phyloP scores from a whole-genome alignment of 495 filamentous ascomycete genomes.

The Hypoxylon fuscum region DNA sequence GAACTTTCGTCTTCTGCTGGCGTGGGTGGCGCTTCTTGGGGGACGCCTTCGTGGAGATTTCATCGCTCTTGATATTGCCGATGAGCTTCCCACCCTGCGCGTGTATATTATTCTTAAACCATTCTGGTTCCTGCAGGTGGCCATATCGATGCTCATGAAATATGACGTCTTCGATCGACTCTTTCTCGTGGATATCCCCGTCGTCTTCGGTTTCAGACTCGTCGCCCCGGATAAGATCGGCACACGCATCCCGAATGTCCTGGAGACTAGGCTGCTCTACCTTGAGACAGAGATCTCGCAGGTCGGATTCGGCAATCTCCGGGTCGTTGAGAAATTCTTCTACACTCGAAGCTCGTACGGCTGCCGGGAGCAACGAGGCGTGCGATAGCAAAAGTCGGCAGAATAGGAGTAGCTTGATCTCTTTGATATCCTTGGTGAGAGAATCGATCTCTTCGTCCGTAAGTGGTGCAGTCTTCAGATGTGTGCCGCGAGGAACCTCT shows the following conservation, averaged over 20 bases:
- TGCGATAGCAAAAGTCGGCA: constrained; percentile 60
- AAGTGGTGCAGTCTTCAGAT: constrained; percentile 49
- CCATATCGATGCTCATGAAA: constrained; percentile 36
- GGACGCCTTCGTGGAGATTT: constrained; percentile 14
- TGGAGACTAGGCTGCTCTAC: constrained; percentile 57
- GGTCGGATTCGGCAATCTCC: constrained; percentile 52
- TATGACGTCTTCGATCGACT: constrained; percentile 35
- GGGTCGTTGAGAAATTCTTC: constrained; percentile 58
- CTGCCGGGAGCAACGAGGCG: constrained; percentile 57
- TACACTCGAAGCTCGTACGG: constrained; percentile 53
- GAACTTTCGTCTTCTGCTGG: constrained; percentile 54
- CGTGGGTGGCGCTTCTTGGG: constrained; percentile 4
- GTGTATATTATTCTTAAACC: constrained; percentile 26
- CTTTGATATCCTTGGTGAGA: constrained; percentile 54
- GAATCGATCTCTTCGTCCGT: constrained; percentile 54
- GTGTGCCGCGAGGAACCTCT: constrained; percentile 48
- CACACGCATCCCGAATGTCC: constrained; percentile 61
- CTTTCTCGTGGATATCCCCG: constrained; percentile 26
- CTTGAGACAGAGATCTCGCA: constrained; percentile 59
- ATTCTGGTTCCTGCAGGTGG: constrained; percentile 27
- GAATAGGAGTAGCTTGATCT: constrained; percentile 62
- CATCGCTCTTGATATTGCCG: constrained; percentile 36
- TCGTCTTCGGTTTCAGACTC: constrained; percentile 43
- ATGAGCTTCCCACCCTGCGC: constrained; percentile 23
- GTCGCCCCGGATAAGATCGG: constrained; percentile 57